These are phyloP conservation scores for Vitis labrusca DNA, from an alignment of 164 flowering plant genomes.

Conservation along the genomic window DNA sequence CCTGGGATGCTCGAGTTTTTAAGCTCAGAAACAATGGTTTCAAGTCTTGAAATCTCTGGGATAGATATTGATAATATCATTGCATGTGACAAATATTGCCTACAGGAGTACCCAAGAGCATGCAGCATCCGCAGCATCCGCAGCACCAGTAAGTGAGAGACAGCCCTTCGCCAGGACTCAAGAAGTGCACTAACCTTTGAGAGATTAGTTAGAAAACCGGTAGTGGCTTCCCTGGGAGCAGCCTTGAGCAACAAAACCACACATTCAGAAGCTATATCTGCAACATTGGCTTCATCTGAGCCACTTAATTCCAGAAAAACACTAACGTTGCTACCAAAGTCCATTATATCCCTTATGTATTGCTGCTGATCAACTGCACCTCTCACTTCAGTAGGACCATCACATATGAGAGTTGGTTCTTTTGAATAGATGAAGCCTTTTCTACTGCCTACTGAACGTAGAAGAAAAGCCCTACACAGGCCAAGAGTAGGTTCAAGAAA, in stretches of 20 bases:
- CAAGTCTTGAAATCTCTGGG: constrained; percentile 60
- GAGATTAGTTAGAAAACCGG: constrained; percentile 73
- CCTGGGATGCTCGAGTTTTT: constrained; percentile 41
- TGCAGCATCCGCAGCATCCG: constrained; percentile 73
- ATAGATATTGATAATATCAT: constrained; percentile 76
- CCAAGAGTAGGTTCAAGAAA: constrained; percentile 87
- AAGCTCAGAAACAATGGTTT: constrained; percentile 56
- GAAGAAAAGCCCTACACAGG: constrained; percentile 74
- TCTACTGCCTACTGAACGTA: constrained; percentile 52
- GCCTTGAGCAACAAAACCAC: constrained; percentile 66
- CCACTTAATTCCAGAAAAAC: constrained; percentile 66
- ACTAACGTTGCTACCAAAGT: constrained; percentile 69
- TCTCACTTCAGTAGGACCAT: constrained; percentile 33
- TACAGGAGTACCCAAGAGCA: constrained; percentile 76
- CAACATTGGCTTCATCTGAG: constrained; percentile 35
- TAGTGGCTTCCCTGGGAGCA: constrained; percentile 87
- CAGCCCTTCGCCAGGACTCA: constrained; percentile 45
- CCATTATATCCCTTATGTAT: constrained; percentile 68
- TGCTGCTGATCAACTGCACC: constrained; percentile 44
- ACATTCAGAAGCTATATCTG: constrained; percentile 92
- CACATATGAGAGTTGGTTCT: constrained; percentile 62
- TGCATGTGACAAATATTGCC: constrained; percentile 69
- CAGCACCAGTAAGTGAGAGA: constrained; percentile 42
- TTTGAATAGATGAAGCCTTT: constrained; percentile 43
- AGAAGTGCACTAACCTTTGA: constrained; percentile 57